These are phyloP conservation scores for Nannochloropsis oceanica DNA, from an alignment of 108 stramenopile species.

Conservation along the genomic window DNA sequence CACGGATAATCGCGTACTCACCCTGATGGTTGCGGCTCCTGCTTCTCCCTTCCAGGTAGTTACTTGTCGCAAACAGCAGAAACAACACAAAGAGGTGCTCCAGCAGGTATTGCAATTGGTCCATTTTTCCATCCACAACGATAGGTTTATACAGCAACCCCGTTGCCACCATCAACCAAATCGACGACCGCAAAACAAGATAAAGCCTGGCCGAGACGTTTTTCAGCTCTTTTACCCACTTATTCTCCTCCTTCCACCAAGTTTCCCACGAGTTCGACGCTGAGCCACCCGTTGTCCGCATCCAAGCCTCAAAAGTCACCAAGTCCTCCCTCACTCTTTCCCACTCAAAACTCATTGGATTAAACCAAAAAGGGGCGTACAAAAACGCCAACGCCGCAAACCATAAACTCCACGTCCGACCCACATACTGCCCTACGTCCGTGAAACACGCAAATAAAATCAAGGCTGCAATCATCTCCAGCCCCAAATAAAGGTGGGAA, in stretches of 20 bases:
- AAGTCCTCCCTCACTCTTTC: constrained; percentile 35
- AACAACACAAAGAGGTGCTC: not conserved
- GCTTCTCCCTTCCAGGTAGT: not conserved
- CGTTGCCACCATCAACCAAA: not conserved
- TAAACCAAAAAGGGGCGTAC: constrained; percentile 98
- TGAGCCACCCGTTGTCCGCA: constrained; percentile 34
- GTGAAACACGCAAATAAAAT: constrained; percentile 70
- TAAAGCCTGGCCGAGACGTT: constrained; percentile 21
- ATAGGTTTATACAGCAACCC: not conserved
- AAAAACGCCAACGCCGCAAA: constrained; percentile 79
- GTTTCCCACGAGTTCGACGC: constrained; percentile 35
- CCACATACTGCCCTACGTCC: constrained; percentile 75
- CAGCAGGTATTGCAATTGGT: not conserved
- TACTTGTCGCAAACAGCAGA: not conserved
- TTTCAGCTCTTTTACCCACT: constrained; percentile 61
- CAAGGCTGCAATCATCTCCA: constrained; percentile 75
- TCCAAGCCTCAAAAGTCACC: constrained; percentile 63
- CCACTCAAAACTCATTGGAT: constrained; percentile 95
- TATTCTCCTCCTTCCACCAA: constrained; percentile 47
- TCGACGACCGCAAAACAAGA: not conserved
- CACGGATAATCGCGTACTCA: not conserved
- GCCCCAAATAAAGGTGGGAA: constrained; percentile 88
- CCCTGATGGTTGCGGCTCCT: not conserved
- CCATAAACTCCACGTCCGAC: constrained; percentile 94
- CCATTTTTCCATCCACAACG: not conserved